These are phyloP conservation scores for Candida peoriensis DNA, from an alignment of 805 yeast species.

Conservation along the genomic window DNA sequence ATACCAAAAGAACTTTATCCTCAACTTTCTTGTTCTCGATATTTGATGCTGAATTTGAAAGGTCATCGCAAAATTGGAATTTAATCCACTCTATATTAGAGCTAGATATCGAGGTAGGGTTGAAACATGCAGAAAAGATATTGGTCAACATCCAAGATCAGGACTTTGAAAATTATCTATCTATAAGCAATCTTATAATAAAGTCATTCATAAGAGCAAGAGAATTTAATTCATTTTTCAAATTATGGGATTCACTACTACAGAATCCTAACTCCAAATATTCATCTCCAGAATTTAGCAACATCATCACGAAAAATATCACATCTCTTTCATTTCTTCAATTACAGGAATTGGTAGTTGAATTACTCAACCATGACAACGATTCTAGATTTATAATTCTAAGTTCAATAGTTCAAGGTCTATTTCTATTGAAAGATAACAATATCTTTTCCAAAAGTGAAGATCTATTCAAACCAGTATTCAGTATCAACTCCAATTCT, in stretches of 20 bases:
- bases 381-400: constrained; percentile 19
- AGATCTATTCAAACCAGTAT: constrained; percentile 20
- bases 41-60: constrained; percentile 41
- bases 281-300: constrained; percentile 25
- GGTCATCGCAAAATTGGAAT: constrained; percentile 42
- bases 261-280: constrained; percentile 11
- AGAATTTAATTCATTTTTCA: constrained; percentile 47
- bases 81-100: constrained; percentile 43
- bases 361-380: constrained; percentile 14
- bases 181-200: constrained; percentile 31
- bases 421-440: constrained; percentile 30
- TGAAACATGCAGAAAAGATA: constrained; percentile 34
- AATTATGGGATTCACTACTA: constrained; percentile 34
- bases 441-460: constrained; percentile 21
- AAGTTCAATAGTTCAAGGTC: constrained; percentile 35
- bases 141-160: constrained; percentile 17
- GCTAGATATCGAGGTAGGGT: constrained; percentile 57
- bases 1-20: constrained; percentile 49
- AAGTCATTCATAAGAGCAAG: constrained; percentile 51
- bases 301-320: constrained; percentile 36
- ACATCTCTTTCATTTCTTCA: constrained; percentile 44
- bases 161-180: constrained; percentile 2
- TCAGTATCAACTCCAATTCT: constrained; percentile 15
- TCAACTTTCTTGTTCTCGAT: constrained; percentile 41
- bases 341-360: constrained; percentile 25